These are phyloP conservation scores for Beta vulgaris DNA, from an alignment of 148 eudicot genomes.

Conservation along the genomic window DNA sequence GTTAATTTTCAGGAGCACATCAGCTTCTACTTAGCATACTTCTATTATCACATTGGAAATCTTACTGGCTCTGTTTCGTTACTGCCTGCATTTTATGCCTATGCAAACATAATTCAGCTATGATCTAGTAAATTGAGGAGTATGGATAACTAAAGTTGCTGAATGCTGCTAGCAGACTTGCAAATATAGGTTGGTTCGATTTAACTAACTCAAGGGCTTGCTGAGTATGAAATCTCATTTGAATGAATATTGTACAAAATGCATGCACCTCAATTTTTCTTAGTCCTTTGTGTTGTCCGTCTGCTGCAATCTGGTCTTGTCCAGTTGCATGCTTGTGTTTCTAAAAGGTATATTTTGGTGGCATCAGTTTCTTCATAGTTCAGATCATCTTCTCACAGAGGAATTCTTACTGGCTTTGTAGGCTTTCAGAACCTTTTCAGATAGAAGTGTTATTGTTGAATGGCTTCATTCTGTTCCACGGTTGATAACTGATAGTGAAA, in stretches of 20 bases:
- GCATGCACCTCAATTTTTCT: neutral
- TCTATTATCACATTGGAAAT: too few relatives aligned
- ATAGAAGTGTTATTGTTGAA: slow-evolving; percentile 56
- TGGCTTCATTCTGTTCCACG: slow-evolving; percentile 96
- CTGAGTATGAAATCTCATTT: neutral
- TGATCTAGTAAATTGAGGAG: neutral
- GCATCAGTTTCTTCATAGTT: neutral
- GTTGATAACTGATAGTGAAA: slow-evolving; percentile 75
- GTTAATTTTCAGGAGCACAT: too few relatives aligned
- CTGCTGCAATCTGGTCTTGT: neutral
- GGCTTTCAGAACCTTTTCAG: slow-evolving; percentile 73
- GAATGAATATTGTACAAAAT: neutral
- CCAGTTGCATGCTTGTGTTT: slow-evolving; percentile 1
- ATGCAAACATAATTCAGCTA: neutral
- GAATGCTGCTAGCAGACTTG: neutral
- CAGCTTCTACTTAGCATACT: too few relatives aligned
- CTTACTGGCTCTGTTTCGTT: too few relatives aligned
- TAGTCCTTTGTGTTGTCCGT: neutral
- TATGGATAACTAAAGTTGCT: neutral
- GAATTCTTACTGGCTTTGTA: slow-evolving; percentile 28
- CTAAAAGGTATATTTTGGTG: neutral
- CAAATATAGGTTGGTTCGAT: slow-evolving; percentile 2
- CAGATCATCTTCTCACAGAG: slow-evolving; percentile 18
- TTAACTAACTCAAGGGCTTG: neutral
- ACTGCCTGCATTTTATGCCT: neutral